Conservation (phyloP, 768 basidiomycete genomes). For the Serendipita sp. region DNA sequence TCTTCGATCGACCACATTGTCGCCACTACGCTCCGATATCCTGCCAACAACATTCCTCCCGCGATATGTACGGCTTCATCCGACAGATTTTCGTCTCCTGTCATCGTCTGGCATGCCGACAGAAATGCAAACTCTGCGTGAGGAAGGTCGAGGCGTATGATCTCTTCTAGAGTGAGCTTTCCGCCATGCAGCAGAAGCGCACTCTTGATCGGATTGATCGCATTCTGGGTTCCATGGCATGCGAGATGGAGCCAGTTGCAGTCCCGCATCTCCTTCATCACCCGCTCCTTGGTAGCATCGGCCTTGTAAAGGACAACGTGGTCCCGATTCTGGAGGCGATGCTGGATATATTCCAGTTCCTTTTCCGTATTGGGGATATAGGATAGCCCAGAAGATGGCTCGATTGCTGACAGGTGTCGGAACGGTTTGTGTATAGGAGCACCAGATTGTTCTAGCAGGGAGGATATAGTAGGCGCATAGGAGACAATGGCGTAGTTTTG, state of each 20-base stretch:
- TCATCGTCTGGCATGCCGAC: conserved; percentile 31
- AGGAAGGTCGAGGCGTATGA: conserved; percentile 4
- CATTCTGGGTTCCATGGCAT: conserved; percentile 16
- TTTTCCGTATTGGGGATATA: neutral
- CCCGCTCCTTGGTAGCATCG: no score
- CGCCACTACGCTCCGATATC: conserved; percentile 21
- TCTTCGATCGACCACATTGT: conserved; percentile 33
- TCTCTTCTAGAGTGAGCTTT: neutral
- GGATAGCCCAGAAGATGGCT: neutral
- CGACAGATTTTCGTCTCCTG: conserved; percentile 19
- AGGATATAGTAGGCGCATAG: neutral
- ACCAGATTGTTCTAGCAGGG: neutral
- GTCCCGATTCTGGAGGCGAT: neutral
- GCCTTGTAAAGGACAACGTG: no score
- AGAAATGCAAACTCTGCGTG: conserved; percentile 25
- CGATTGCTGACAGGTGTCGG: neutral
- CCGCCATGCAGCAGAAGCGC: neutral
- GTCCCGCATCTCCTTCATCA: no score
- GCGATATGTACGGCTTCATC: conserved; percentile 29
- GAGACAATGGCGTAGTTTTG: neutral
- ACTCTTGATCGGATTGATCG: neutral
- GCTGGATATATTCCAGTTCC: neutral
- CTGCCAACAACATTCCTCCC: conserved; percentile 24
- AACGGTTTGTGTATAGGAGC: neutral
- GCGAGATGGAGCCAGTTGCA: conserved; percentile 17